Conservation (phyloP, 1,284 basidiomycete species). For the Moesziomyces parantarcticus region DNA sequence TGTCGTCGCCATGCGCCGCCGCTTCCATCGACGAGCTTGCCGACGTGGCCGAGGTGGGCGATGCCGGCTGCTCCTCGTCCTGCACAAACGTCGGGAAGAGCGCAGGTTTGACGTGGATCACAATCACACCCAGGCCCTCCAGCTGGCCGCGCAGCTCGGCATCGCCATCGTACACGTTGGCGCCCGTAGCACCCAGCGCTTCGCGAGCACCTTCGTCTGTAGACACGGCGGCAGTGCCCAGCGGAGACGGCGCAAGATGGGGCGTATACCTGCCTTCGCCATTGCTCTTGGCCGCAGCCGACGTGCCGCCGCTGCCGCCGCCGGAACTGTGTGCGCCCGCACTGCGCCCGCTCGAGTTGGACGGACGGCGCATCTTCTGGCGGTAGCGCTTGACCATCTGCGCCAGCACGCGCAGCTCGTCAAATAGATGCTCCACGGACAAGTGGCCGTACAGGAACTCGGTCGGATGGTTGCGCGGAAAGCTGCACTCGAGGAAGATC, state of each 20-base stretch:
- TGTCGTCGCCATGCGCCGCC: slow-evolving; percentile 8
- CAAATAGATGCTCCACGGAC: slow-evolving; percentile 55
- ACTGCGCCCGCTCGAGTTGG: slow-evolving; percentile 24
- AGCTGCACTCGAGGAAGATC: slow-evolving; percentile 64
- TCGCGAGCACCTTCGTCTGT: slow-evolving; percentile 9
- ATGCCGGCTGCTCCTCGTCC: neutral
- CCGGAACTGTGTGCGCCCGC: slow-evolving; percentile 1
- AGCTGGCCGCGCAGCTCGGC: slow-evolving; percentile 43
- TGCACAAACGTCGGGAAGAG: slow-evolving; percentile 53
- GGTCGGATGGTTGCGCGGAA: slow-evolving; percentile 53
- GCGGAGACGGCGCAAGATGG: slow-evolving; percentile 33
- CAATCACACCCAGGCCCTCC: slow-evolving; percentile 48
- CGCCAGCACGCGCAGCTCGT: slow-evolving; percentile 57
- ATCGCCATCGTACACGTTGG: slow-evolving; percentile 51
- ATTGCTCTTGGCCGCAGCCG: slow-evolving; percentile 3
- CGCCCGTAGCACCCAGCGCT: slow-evolving; percentile 16
- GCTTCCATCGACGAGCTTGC: slow-evolving; percentile 6
- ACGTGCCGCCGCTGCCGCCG: neutral
- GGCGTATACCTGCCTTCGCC: slow-evolving; percentile 16
- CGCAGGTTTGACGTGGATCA: slow-evolving; percentile 62
- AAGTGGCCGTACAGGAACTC: slow-evolving; percentile 63
- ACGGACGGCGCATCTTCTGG: slow-evolving; percentile 19
- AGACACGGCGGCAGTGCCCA: slow-evolving; percentile 36
- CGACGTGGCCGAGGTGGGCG: slow-evolving; percentile 12
- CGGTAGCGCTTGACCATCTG: slow-evolving; percentile 47